Evolutionary conservation across 2,329 filamentous ascomycete genomes (phyloP).

Genomic region (Fusarium nanum): DNA sequence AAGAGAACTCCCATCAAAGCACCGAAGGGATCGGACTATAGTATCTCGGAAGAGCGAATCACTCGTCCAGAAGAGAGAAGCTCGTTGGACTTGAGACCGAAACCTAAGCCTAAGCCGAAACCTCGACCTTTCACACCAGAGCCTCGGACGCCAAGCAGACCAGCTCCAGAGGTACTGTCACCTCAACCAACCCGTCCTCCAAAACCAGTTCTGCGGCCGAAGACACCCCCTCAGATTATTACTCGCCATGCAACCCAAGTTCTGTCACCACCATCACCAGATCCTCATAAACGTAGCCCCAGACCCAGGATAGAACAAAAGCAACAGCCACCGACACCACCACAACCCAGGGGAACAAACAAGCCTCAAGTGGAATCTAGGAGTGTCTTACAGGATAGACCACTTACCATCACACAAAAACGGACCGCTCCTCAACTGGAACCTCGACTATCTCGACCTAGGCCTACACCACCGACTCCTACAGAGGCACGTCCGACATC

Average conservation of each 20-base stretch:
- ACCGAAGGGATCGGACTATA: conserved; percentile 16
- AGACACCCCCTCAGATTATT: conserved; percentile 46
- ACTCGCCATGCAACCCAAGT: conserved; percentile 36
- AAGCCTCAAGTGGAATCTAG: conserved; percentile 30
- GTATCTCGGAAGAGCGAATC: conserved; percentile 26
- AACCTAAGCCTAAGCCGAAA: conserved; percentile 43
- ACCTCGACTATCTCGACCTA: conserved; percentile 19
- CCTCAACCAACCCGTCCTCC: conserved; percentile 50
- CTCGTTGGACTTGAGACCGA: conserved; percentile 46
- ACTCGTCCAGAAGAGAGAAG: neutral
- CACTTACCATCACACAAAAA: conserved; percentile 22
- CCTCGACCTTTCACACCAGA: conserved; percentile 39
- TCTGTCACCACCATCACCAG: conserved; percentile 44
- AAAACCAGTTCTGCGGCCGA: conserved; percentile 48
- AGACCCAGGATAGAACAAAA: conserved; percentile 18
- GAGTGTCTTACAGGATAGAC: conserved; percentile 13
- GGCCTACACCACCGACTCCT: conserved; percentile 23
- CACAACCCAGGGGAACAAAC: conserved; percentile 49
- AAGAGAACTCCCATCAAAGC: conserved; percentile 34
- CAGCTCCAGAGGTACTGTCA: conserved; percentile 46
- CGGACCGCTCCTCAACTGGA: conserved; percentile 20
- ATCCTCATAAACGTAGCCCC: conserved; percentile 47
- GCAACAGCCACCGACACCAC: conserved; percentile 53
- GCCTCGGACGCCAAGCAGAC: conserved; percentile 33
- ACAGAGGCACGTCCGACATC: conserved; percentile 34